Evolutionary conservation across 179 eudicot species (phyloP).

Genomic region (Spergularia azorica): DNA sequence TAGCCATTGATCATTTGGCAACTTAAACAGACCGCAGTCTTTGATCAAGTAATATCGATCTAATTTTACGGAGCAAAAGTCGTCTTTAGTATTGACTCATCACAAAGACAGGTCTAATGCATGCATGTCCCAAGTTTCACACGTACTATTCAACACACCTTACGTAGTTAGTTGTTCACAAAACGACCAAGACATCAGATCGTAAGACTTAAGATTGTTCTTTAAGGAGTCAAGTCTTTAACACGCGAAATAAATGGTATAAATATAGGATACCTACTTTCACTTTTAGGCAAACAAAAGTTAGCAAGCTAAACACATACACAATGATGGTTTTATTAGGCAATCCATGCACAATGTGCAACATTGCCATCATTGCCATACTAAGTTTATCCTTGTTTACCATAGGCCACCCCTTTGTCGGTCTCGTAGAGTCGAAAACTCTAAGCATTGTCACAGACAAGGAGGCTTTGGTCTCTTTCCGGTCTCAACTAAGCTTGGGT

Average conservation of each 20-base stretch:
- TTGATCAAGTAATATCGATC: too few species aligned
- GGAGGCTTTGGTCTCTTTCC: constrained; percentile 52
- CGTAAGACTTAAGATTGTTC: background rate
- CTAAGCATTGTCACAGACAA: constrained; percentile 43
- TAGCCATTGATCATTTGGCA: too few species aligned
- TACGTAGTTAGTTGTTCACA: too few species aligned
- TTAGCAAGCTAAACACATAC: background rate
- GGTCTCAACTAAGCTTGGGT: constrained; percentile 38
- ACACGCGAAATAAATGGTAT: background rate
- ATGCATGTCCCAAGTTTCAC: too few species aligned
- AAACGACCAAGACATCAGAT: background rate
- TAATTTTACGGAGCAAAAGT: too few species aligned
- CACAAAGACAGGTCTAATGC: too few species aligned
- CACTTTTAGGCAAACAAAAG: background rate
- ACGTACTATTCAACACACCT: too few species aligned
- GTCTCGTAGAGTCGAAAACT: constrained; percentile 9
- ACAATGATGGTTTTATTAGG: constrained; percentile 11
- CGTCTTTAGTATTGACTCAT: too few species aligned
- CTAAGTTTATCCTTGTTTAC: background rate
- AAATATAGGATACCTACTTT: background rate
- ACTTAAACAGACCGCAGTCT: too few species aligned
- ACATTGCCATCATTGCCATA: constrained; percentile 5
- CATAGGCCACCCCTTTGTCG: constrained; percentile 8
- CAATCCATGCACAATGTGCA: background rate
- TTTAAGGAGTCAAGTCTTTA: too few species aligned